phyloP scores from a whole-genome alignment of 2,329 filamentous ascomycete genomes.

The Fusarium pseudocircinatum region DNA sequence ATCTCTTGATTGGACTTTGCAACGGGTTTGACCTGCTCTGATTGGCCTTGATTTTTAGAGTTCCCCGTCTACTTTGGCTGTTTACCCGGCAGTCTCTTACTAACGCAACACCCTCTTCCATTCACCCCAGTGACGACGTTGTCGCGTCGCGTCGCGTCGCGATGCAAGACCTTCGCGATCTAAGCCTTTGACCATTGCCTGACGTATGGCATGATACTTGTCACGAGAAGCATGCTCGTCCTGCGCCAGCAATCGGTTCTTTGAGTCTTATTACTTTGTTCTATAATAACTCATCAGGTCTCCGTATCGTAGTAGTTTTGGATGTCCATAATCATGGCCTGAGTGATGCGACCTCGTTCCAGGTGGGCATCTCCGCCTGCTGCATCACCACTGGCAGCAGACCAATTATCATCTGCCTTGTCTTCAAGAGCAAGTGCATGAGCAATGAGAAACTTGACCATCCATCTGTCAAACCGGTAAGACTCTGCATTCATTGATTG shows the following conservation, averaged over 20 bases:
- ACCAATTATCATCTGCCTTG: slow-evolving; percentile 43
- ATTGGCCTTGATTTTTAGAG: neutral
- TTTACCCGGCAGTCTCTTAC: neutral
- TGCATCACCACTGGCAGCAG: neutral
- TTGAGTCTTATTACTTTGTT: no score
- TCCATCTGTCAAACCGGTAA: slow-evolving; percentile 58
- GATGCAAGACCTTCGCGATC: neutral
- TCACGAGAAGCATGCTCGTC: no score
- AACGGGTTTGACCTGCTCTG: neutral
- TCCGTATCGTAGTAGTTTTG: slow-evolving; percentile 7
- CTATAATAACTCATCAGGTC: neutral
- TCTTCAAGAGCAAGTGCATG: slow-evolving; percentile 46
- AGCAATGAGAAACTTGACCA: slow-evolving; percentile 55
- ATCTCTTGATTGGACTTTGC: neutral
- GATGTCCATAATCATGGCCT: slow-evolving; percentile 38
- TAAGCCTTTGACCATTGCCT: no score
- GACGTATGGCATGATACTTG: no score
- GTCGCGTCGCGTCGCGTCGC: neutral
- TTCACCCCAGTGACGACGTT: neutral
- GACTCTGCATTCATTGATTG: slow-evolving; percentile 41
- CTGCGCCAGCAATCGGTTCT: no score
- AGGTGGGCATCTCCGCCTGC: slow-evolving; percentile 5
- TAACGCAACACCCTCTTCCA: neutral
- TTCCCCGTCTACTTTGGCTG: neutral
- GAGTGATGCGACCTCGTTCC: slow-evolving; percentile 33